A percentile compares a stretch with the other conserved stretches of the same genome.
Evolutionary conservation across 1,284 basidiomycete species (phyloP).

Genomic region (Microbotryum scabiosae): DNA sequence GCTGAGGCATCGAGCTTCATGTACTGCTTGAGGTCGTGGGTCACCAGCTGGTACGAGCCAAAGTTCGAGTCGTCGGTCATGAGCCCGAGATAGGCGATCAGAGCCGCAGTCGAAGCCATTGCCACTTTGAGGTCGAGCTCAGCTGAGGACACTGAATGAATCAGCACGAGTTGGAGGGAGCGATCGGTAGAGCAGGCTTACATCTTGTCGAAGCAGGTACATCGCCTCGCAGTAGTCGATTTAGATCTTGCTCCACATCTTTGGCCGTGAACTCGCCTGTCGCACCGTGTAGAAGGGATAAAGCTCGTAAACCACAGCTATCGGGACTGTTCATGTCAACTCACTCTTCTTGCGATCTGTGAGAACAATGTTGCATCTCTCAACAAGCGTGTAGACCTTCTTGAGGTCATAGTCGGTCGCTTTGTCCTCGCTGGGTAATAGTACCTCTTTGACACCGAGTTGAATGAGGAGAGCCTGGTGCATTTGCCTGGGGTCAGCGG

Average conservation of each 20-base stretch:
- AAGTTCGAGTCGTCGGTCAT: conserved; percentile 75
- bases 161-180: not conserved
- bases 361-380: conserved; percentile 81
- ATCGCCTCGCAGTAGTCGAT: conserved; percentile 57
- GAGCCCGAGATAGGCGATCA: conserved; percentile 75
- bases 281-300: no score
- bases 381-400: conserved; percentile 73
- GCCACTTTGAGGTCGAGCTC: conserved; percentile 71
- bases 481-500: not conserved
- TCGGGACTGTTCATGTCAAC: conserved; percentile 36
- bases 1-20: conserved; percentile 96
- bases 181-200: conserved; percentile 40
- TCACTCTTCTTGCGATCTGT: conserved; percentile 77
- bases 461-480: conserved; percentile 84
- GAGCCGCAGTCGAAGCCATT: conserved; percentile 68
- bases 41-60: conserved; percentile 68
- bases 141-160: conserved; percentile 45
- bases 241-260: conserved; percentile 76
- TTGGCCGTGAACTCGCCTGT: conserved; percentile 74
- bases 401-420: conserved; percentile 67
- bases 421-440: conserved; percentile 50
- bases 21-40: conserved; percentile 86
- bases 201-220: conserved; percentile 45
- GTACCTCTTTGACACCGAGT: conserved; percentile 88
- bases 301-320: not conserved